These are phyloP conservation scores for Podospora conica DNA, from an alignment of 495 filamentous ascomycete species.

Conservation along the genomic window DNA sequence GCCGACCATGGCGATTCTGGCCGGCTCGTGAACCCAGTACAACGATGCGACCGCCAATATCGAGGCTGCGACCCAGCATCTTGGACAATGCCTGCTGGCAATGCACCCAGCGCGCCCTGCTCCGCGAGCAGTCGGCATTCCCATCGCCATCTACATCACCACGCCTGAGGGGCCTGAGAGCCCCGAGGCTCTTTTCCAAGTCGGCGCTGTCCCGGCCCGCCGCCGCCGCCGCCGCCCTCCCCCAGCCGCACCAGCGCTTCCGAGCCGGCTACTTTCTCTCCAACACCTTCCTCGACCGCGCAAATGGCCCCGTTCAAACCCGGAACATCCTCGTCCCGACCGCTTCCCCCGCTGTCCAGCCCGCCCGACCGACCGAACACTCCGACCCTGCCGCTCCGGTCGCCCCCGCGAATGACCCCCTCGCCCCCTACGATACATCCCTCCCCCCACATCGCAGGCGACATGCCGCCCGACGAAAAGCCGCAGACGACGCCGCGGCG, in stretches of 20 bases:
- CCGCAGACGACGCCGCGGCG: conserved; percentile 9
- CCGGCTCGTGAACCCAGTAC: conserved; percentile 20
- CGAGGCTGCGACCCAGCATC: conserved; percentile 16
- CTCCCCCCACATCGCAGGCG: conserved; percentile 39
- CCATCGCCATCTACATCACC: no score
- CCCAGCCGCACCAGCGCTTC: conserved; percentile 21
- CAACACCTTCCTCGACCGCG: conserved; percentile 30
- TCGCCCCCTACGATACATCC: conserved; percentile 3
- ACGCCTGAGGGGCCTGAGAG: not conserved
- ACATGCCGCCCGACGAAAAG: conserved; percentile 31
- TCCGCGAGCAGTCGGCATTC: conserved; percentile 7
- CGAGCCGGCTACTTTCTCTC: conserved; percentile 38
- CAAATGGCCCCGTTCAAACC: conserved; percentile 18
- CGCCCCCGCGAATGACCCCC: not conserved
- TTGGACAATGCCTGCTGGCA: conserved; percentile 27
- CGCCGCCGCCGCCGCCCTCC: conserved; percentile 6
- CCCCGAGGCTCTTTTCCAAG: conserved; percentile 20
- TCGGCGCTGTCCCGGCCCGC: conserved; percentile 18
- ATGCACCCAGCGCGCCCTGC: conserved; percentile 21
- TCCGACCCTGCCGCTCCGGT: not conserved
- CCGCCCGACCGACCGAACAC: not conserved
- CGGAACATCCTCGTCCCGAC: not conserved
- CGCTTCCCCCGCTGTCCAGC: conserved; percentile 7
- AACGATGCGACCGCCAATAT: conserved; percentile 30
- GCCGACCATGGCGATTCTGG: conserved; percentile 27